These are phyloP conservation scores for Helotiales sp. DNA, from an alignment of 2,329 filamentous ascomycete species.

Conservation along the genomic window DNA sequence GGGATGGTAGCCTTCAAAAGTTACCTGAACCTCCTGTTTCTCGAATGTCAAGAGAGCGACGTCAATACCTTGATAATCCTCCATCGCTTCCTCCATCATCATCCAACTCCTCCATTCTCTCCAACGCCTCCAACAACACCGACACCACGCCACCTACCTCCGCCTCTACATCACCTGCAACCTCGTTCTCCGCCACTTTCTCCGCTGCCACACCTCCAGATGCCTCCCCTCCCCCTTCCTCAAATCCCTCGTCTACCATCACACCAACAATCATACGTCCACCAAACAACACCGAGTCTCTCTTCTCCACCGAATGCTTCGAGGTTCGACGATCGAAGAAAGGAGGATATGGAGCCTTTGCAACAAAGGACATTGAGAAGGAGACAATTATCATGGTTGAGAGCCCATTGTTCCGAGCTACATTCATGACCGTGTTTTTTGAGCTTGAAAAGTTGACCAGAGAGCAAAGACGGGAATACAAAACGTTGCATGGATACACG, in stretches of 20 bases:
- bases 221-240: background rate
- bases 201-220: background rate
- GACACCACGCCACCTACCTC: background rate
- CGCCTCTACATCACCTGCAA: background rate
- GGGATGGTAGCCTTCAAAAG: background rate
- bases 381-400: constrained; percentile 37
- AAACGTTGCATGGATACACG: constrained; percentile 28
- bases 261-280: background rate
- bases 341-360: constrained; percentile 41
- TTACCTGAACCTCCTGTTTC: background rate
- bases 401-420: constrained; percentile 35
- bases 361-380: constrained; percentile 35
- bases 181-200: background rate
- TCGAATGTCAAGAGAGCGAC: background rate
- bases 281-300: background rate
- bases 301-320: constrained; percentile 38
- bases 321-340: constrained; percentile 37
- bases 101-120: constrained; percentile 1
- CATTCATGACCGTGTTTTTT: constrained; percentile 23
- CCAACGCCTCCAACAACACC: background rate
- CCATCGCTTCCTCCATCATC: background rate
- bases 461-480: constrained; percentile 32
- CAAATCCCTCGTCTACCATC: background rate
- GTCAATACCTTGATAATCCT: background rate
- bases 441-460: constrained; percentile 30